Conservation (phyloP, 148 eudicot species). For the Linanthus parryae region DNA sequence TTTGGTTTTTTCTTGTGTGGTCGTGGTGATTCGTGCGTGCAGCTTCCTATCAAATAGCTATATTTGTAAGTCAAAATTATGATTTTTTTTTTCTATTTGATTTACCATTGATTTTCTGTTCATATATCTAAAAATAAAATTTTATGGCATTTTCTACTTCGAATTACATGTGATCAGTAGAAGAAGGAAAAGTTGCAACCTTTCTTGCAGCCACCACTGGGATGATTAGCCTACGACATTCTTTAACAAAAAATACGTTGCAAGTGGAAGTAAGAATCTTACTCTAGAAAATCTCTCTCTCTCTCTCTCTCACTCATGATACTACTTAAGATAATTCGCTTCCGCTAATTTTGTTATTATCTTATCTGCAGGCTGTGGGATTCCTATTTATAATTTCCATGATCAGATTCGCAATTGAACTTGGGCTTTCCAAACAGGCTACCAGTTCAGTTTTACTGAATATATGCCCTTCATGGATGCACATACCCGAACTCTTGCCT, state of each 20-base stretch:
- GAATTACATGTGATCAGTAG: conserved; percentile 68
- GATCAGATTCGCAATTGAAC: conserved; percentile 62
- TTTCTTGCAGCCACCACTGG: conserved; percentile 75
- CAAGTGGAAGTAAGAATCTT: conserved; percentile 50
- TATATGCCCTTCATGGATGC: conserved; percentile 31
- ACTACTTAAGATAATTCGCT: too few relatives aligned
- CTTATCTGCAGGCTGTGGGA: conserved; percentile 56
- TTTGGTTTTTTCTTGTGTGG: conserved; percentile 39
- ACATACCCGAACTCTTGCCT: conserved; percentile 41
- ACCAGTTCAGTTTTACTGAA: conserved; percentile 31
- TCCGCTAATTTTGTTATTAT: too few relatives aligned
- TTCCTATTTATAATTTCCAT: conserved; percentile 44
- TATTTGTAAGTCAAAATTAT: conserved; percentile 94
- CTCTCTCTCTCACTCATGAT: too few relatives aligned
- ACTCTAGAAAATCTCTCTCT: too few relatives aligned
- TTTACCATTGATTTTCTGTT: conserved; percentile 7
- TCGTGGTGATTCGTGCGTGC: conserved; percentile 61
- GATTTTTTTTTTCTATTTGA: too few relatives aligned
- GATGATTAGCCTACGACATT: conserved; percentile 53
- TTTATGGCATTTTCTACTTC: too few relatives aligned
- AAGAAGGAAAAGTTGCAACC: conserved; percentile 84
- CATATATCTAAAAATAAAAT: too few relatives aligned
- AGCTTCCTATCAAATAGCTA: conserved; percentile 93
- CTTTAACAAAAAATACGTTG: conserved; percentile 47
- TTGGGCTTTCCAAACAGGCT: conserved; percentile 75